Percentiles rank a stretch among this genome's conserved stretches.
phyloP scores from a whole-genome alignment of 441 rosid species.

The Populus hybrid region DNA sequence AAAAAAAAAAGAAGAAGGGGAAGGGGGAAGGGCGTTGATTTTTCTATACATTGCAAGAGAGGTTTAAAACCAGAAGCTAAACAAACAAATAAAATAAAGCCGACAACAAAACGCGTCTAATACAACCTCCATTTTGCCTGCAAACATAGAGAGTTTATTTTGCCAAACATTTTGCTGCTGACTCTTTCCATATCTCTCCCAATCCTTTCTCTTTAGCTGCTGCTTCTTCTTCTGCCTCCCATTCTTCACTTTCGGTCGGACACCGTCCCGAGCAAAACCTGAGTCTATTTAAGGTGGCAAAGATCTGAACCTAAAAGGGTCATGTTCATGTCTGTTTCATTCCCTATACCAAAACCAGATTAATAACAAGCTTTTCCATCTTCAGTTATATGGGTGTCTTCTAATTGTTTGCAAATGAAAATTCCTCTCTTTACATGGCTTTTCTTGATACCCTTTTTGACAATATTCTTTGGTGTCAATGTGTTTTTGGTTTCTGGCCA shows the following conservation, averaged over 20 bases:
- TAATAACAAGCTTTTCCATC: background rate
- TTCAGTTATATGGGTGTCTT: conserved; percentile 15
- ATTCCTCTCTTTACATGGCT: conserved; percentile 1
- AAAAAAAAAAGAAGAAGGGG: background rate
- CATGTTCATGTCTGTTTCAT: background rate
- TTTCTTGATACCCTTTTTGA: background rate
- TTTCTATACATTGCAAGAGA: background rate
- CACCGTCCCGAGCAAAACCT: background rate
- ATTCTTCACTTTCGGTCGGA: background rate
- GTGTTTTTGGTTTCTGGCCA: conserved; percentile 24
- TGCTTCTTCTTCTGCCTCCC: background rate
- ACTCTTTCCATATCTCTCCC: background rate
- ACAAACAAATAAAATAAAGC: background rate
- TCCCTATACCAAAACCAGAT: background rate
- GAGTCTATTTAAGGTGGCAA: background rate
- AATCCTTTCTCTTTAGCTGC: background rate
- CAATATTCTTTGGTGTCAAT: background rate
- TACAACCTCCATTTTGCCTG: background rate
- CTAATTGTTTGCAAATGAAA: conserved; percentile 28
- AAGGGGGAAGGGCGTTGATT: background rate
- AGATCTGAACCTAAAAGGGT: background rate
- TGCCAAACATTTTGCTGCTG: background rate
- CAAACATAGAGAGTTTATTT: background rate
- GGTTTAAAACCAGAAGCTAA: background rate
- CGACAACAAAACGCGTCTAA: background rate